Evolutionary conservation across 169 alveolate species (phyloP).

Genomic region (Plasmodium sp.): DNA sequence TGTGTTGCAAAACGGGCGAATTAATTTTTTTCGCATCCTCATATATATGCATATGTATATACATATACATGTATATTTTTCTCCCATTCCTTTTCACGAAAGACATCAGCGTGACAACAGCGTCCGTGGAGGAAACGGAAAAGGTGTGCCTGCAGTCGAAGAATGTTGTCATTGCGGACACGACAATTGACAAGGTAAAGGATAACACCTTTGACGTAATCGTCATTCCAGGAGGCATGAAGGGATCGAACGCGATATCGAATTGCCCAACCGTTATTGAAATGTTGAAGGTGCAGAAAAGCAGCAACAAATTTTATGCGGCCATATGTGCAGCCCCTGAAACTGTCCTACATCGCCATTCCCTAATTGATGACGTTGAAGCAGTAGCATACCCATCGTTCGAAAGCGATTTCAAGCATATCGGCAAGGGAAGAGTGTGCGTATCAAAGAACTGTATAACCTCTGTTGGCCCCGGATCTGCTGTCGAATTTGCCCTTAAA

Average conservation of each 20-base stretch:
- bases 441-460: constrained; percentile 84
- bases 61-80: too few species aligned
- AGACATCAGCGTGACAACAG: constrained; percentile 66
- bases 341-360: constrained; percentile 80
- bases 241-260: constrained; percentile 77
- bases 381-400: constrained; percentile 82
- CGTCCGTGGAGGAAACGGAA: constrained; percentile 56
- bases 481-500: constrained; percentile 83
- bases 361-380: constrained; percentile 84
- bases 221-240: constrained; percentile 86
- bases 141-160: constrained; percentile 57
- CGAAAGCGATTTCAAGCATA: constrained; percentile 79
- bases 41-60: neutral
- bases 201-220: constrained; percentile 77
- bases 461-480: constrained; percentile 86
- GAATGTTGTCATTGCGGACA: constrained; percentile 77
- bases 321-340: constrained; percentile 88
- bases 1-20: neutral
- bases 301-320: constrained; percentile 79
- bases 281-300: constrained; percentile 80
- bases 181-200: constrained; percentile 75
- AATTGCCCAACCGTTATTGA: constrained; percentile 44
- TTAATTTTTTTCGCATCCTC: neutral
- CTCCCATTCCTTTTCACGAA: constrained; percentile 78
- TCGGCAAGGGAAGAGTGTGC: constrained; percentile 83